Conservation (phyloP, 2,329 filamentous ascomycete species). For the Aspergillus costaricaensis region DNA sequence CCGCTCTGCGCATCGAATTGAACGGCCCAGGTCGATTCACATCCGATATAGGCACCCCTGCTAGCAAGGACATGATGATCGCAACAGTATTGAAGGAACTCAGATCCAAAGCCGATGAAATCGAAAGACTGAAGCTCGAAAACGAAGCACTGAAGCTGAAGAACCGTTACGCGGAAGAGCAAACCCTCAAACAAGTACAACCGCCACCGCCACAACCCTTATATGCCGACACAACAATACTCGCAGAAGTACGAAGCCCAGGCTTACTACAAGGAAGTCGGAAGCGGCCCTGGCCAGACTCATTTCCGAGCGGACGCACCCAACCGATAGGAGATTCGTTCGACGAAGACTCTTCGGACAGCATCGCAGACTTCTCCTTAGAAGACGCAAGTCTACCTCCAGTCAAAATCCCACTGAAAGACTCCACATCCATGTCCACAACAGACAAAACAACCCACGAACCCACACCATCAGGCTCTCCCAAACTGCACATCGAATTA, state of each 20-base stretch:
- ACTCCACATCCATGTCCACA: conserved; percentile 14
- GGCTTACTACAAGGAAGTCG: conserved; percentile 36
- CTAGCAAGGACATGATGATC: conserved; percentile 38
- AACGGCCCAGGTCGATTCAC: conserved; percentile 31
- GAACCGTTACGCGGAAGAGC: conserved; percentile 38
- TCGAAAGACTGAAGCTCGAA: conserved; percentile 41
- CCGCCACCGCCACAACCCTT: conserved; percentile 5
- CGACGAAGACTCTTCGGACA: conserved; percentile 32
- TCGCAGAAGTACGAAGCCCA: conserved; percentile 37
- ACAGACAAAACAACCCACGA: conserved; percentile 8
- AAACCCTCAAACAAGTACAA: conserved; percentile 17
- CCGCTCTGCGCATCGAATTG: conserved; percentile 39
- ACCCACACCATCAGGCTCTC: conserved; percentile 10
- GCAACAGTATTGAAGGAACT: conserved; percentile 41
- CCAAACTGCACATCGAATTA: conserved; percentile 21
- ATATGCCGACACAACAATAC: conserved; percentile 10
- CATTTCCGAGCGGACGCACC: conserved; percentile 27
- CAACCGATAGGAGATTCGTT: conserved; percentile 36
- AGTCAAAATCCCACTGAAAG: conserved; percentile 30
- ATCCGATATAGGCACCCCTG: conserved; percentile 22
- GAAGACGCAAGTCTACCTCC: conserved; percentile 23
- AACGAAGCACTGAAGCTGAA: conserved; percentile 41
- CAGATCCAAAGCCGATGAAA: conserved; percentile 42
- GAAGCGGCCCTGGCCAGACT: conserved; percentile 36
- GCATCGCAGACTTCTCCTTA: conserved; percentile 31